These are phyloP conservation scores for Antrodiella citrinella DNA, from an alignment of 768 basidiomycete genomes.

Conservation along the genomic window DNA sequence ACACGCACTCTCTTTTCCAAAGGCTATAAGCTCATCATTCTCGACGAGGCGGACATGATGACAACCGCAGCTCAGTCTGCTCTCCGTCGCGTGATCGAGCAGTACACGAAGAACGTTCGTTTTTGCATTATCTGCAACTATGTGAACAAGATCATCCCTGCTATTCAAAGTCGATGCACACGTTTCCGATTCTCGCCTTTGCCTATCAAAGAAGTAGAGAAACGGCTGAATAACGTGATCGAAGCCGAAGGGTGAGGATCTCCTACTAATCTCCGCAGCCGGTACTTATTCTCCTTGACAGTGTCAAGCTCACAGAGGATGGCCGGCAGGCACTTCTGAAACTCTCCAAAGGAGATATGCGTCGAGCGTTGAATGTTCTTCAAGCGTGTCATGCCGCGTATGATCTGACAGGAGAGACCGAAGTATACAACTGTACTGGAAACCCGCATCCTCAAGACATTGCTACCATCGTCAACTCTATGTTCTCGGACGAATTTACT, in stretches of 20 bases:
- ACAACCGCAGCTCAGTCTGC: conserved; percentile 96
- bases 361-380: conserved; percentile 88
- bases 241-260: conserved; percentile 79
- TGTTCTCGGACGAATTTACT: conserved; percentile 95
- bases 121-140: conserved; percentile 99
- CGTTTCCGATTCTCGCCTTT: conserved; percentile 95
- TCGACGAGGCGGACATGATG: conserved; percentile 99
- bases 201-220: conserved; percentile 79
- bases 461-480: conserved; percentile 85
- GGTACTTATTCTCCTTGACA: conserved; percentile 26
- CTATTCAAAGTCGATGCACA: conserved; percentile 97
- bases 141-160: conserved; percentile 97
- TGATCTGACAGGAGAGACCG: conserved; percentile 77
- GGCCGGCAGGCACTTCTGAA: conserved; percentile 87
- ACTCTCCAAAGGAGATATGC: conserved; percentile 97
- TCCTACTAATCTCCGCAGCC: too few relatives aligned
- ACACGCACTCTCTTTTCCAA: conserved; percentile 87
- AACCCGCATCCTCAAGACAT: conserved; percentile 95
- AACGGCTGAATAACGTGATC: conserved; percentile 68
- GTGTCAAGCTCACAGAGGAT: conserved; percentile 79
- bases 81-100: conserved; percentile 93
- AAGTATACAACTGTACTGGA: conserved; percentile 95
- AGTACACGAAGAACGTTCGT: conserved; percentile 96
- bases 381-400: conserved; percentile 99
- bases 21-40: conserved; percentile 94